Base-by-base conservation (phyloP, 352 stramenopile genomes). In the Phytophthora capsici region DNA sequence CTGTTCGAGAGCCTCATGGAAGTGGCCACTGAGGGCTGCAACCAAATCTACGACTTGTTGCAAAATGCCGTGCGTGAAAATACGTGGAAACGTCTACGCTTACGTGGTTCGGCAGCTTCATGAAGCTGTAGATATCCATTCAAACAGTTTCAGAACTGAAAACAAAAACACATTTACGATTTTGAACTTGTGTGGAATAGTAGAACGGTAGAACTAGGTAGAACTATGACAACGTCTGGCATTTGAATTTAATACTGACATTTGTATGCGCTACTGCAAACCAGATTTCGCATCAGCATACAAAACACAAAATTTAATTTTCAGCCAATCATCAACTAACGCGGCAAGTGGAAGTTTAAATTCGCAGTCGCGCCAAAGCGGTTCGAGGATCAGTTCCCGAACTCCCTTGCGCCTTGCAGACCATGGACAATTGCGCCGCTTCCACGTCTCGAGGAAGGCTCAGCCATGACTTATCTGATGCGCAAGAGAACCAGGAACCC, bases 1-100 rank as follows among this genome's bases (percentile, higher is more conserved):
- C 86, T 95, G 22, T 94, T 96, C 57, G 88, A 97, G 66, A 86
- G 75, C 25, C 82, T 95, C 58, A 91, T 97, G 82, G 65, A 81
- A 30, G 76, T 88, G 30, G 84, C 87, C 17, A 90, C 90, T 51
- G 81, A 93, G 17, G 88, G 85, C 30, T 92, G 85, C 63, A 85
- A 88, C 68, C 82, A 95, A 66, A 89, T 96, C 62, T 91, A 91
- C 73, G 86, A 94, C 45, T 58, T 94, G 50, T 60, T 94, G 40
- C 82, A 96, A 66, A 92, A 88, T 62, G 86, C 87, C n/a, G 86
- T 96, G 61, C 84, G 85, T 20, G 87, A 95, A 43, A 85, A 95
- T 57, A 90, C 84, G 58, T 93, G 82, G 84, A 90, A 91, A 67
- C 79, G 80, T 30, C 69, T 95, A 53, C 82, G 82, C 59, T 58